Conservation (phyloP, 2,329 filamentous ascomycete species). For the Colletotrichum spinosum region DNA sequence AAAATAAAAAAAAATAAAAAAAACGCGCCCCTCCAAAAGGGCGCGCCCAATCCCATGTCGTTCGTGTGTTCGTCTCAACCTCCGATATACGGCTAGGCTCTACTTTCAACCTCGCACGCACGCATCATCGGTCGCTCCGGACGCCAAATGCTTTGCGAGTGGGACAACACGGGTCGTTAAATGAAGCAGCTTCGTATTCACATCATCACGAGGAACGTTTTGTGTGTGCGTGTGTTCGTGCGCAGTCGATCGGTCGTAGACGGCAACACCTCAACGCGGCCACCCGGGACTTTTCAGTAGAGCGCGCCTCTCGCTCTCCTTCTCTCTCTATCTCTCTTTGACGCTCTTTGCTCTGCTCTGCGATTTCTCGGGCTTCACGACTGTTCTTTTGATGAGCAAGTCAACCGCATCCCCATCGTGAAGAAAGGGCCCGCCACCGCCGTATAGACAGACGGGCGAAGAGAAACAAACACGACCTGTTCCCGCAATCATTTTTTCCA, state of each 20-base stretch:
- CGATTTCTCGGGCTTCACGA: too few relatives aligned
- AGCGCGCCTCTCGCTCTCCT: neutral
- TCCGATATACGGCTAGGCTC: constrained; percentile 18
- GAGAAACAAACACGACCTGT: too few relatives aligned
- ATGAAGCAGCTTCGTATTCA: constrained; percentile 24
- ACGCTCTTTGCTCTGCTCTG: too few relatives aligned
- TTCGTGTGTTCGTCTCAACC: constrained; percentile 2
- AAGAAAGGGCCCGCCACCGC: too few relatives aligned
- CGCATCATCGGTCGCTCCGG: neutral
- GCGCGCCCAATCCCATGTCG: constrained; percentile 9
- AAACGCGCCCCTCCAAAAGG: constrained; percentile 4
- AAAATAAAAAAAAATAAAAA: neutral
- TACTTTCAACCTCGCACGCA: neutral
- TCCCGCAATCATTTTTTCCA: too few relatives aligned
- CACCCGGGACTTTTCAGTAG: constrained; percentile 12
- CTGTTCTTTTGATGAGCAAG: too few relatives aligned
- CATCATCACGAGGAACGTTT: constrained; percentile 10
- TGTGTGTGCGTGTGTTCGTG: neutral
- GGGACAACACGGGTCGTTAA: constrained; percentile 8
- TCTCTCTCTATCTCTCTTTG: neutral
- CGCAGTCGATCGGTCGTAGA: constrained; percentile 17
- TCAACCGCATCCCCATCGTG: too few relatives aligned
- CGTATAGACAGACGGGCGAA: too few relatives aligned
- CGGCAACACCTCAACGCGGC: constrained; percentile 29
- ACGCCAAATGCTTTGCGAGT: constrained; percentile 11